Conservation (phyloP, 2,329 filamentous ascomycete species). For the Biscogniauxia sp. region DNA sequence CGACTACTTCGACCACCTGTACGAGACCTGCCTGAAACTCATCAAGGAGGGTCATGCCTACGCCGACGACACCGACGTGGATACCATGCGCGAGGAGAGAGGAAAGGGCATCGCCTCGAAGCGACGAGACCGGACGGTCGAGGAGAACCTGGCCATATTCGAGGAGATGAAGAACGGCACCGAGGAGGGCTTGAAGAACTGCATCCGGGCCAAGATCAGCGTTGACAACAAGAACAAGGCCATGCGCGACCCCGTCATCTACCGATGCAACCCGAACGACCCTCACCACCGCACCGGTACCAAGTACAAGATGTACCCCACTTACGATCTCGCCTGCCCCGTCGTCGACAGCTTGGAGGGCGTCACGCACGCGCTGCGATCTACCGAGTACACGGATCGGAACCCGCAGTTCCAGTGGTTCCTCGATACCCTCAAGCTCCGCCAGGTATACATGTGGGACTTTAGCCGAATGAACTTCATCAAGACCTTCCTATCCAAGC, state of each 20-base stretch:
- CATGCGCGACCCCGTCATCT: conserved; percentile 94
- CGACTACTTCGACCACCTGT: conserved; percentile 92
- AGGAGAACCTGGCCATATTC: conserved; percentile 83
- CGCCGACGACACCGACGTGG: conserved; percentile 88
- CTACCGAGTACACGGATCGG: conserved; percentile 84
- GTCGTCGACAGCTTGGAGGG: conserved; percentile 79
- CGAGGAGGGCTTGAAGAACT: conserved; percentile 77
- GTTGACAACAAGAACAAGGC: conserved; percentile 92
- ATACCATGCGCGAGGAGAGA: conserved; percentile 82
- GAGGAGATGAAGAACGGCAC: conserved; percentile 90
- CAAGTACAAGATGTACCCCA: conserved; percentile 83
- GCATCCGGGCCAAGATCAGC: conserved; percentile 92
- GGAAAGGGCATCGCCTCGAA: conserved; percentile 80
- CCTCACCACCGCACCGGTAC: conserved; percentile 75
- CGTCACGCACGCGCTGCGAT: conserved; percentile 78
- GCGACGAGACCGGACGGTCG: conserved; percentile 72
- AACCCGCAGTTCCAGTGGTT: conserved; percentile 89
- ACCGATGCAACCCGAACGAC: conserved; percentile 75
- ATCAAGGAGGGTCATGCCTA: conserved; percentile 89
- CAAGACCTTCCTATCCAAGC: conserved; percentile 78
- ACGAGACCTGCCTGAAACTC: conserved; percentile 78
- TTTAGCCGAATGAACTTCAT: conserved; percentile 84
- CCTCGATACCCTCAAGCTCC: conserved; percentile 68
- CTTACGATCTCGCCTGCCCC: conserved; percentile 83
- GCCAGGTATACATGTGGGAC: conserved; percentile 80